Conservation (phyloP, 2,329 filamentous ascomycete species). For the Periconia sp. region DNA sequence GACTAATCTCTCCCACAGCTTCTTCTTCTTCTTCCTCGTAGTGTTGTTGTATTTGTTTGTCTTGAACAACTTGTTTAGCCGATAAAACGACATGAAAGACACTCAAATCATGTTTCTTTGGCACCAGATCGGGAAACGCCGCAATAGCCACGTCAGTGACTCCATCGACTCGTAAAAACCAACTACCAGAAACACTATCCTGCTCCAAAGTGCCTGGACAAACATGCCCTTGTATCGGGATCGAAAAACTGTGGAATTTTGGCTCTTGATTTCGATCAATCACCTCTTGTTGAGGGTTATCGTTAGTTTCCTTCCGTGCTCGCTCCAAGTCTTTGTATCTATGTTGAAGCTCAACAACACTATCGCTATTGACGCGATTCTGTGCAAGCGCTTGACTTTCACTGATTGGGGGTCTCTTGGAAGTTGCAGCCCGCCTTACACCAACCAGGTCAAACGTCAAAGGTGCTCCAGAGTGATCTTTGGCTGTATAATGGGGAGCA, state of each 20-base stretch:
- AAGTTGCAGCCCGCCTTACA: conserved; percentile 2
- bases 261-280: conserved; percentile 12
- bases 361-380: conserved; percentile 14
- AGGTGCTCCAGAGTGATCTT: conserved; percentile 13
- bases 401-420: neutral
- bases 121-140: conserved; percentile 18
- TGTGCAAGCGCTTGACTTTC: conserved; percentile 3
- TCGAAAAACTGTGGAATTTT: conserved; percentile 12
- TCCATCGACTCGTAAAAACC: conserved; percentile 8
- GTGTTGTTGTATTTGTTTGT: too few species aligned
- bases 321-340: neutral
- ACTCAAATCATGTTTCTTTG: conserved; percentile 2
- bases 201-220: conserved; percentile 9
- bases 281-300: neutral
- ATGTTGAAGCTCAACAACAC: conserved; percentile 6
- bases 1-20: too few species aligned
- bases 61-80: conserved; percentile 13
- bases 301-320: neutral
- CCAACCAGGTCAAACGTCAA: conserved; percentile 15
- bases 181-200: conserved; percentile 5
- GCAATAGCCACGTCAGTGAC: conserved; percentile 7
- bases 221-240: conserved; percentile 20
- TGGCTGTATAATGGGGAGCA: conserved; percentile 12
- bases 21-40: too few species aligned
- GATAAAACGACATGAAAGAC: conserved; percentile 18